Percentiles rank a stretch among this genome's conserved stretches.
Evolutionary conservation across 2,329 filamentous ascomycete genomes (phyloP).

Genomic region (Ceratocystis alfenasii): DNA sequence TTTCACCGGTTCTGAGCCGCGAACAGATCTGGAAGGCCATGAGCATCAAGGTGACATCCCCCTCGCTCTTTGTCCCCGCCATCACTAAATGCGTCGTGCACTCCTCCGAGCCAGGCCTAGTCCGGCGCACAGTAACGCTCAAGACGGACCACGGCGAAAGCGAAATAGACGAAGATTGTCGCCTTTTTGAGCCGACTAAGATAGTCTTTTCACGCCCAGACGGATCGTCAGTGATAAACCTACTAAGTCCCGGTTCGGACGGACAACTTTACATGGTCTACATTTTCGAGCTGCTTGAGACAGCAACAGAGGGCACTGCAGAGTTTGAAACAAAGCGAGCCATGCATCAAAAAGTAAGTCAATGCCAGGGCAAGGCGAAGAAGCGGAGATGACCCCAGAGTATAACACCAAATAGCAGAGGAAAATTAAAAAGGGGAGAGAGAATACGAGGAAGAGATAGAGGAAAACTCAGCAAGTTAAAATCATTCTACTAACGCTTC

Average conservation of each 20-base stretch:
- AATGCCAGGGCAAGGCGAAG: not conserved
- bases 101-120: constrained; percentile 19
- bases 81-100: constrained; percentile 23
- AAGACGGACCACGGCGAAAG: constrained; percentile 17
- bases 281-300: constrained; percentile 28
- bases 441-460: not conserved
- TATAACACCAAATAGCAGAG: not conserved
- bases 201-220: constrained; percentile 28
- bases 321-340: constrained; percentile 24
- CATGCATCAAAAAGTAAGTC: constrained; percentile 25
- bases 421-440: not conserved
- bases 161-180: constrained; percentile 28
- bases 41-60: constrained; percentile 27
- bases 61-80: constrained; percentile 27
- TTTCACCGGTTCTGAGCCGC: constrained; percentile 24
- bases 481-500: not conserved
- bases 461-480: not conserved
- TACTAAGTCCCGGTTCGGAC: constrained; percentile 26
- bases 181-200: constrained; percentile 26
- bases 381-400: not conserved
- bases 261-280: constrained; percentile 29
- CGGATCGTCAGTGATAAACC: constrained; percentile 29
- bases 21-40: constrained; percentile 28
- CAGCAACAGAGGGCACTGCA: constrained; percentile 24
- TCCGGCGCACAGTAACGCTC: constrained; percentile 25